Evolutionary conservation across 306 rosid species (phyloP), one percentile per base, ranked within the genome.

Genomic region (Acacia melanoxylon): DNA sequence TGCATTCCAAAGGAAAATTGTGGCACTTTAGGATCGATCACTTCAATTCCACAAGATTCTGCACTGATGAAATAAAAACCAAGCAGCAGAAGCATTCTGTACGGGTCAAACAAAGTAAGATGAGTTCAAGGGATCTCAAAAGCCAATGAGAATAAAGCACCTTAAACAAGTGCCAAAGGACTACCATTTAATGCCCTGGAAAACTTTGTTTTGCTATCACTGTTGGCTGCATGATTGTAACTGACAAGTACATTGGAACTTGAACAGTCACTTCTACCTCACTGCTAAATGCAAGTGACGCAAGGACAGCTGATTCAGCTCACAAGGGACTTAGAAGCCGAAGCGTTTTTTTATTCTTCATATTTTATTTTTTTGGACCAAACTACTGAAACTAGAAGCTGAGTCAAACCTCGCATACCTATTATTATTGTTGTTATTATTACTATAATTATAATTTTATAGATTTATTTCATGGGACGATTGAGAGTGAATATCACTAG

Each of bases 21-120:
- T 93, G 99, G 98, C 88, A 89, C 75, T 95, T 92, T 70, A 90
- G 91, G 88, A 93, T 95, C 73, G 81, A 89, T 68, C 63, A 67
- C 51, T 68, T 67, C 71, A 91, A 89, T 72, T 87, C 93, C 37
- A 78, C 96, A 74, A 79, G 61, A 80, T 95, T 93, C 85, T 95
- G 98, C 84, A 68, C 85, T 72, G 85, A 74, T 9, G 41, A 87
- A 83, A 15, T 56, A 69, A 63, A 62, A 74, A 70, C 35, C 33
- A 83, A 67, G 80, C 75, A 88, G 66, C 67, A 77, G 66, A 61
- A 75, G 78, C 72, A 76, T 83, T 54, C 25, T 61, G 17, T 35
- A 10, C 35, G 2, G 56, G 56, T 19, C 17, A 80, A 52, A 20
- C 62, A 59, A 35, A 42, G 78, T 59, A 78, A 58, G 75, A 62